phyloP scores from a whole-genome alignment of 306 rosid species.

The Trifolium subterraneum region DNA sequence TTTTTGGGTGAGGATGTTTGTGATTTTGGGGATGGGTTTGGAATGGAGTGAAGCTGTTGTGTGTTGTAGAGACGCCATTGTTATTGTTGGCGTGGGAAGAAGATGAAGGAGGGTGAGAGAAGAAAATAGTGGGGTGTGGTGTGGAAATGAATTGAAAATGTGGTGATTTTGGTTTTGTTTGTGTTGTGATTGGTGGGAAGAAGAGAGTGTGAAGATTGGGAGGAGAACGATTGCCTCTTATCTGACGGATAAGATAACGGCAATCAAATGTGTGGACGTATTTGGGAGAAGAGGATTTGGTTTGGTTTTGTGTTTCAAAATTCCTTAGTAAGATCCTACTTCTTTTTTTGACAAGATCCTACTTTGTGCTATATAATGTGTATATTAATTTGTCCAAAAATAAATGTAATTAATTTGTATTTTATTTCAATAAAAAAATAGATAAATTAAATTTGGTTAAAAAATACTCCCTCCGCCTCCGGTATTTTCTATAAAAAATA shows the following conservation, averaged over 20 bases:
- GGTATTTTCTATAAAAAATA: too few relatives aligned
- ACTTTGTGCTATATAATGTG: too few relatives aligned
- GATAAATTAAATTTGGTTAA: too few relatives aligned
- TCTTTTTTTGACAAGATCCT: not conserved
- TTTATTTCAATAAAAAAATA: too few relatives aligned
- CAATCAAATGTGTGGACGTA: constrained; percentile 48
- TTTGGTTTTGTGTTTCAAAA: not conserved
- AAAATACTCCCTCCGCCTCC: too few relatives aligned
- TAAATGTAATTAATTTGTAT: too few relatives aligned
- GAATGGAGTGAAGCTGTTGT: constrained; percentile 66
- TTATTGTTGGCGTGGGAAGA: constrained; percentile 37
- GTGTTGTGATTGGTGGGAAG: not conserved
- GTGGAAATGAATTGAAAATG: not conserved
- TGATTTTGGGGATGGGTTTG: constrained; percentile 53
- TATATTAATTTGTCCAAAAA: too few relatives aligned
- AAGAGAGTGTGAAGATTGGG: constrained; percentile 21
- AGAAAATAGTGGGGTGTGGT: not conserved
- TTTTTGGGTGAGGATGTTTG: constrained; percentile 41
- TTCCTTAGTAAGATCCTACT: not conserved
- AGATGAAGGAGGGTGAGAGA: not conserved
- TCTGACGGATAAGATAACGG: constrained; percentile 48
- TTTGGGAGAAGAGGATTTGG: constrained; percentile 3
- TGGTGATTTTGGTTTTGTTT: not conserved
- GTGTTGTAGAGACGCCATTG: constrained; percentile 82
- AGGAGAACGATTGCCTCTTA: constrained; percentile 39